Base-by-base conservation (phyloP, 2,329 filamentous ascomycete genomes). In the Ophiostoma fasciatum region DNA sequence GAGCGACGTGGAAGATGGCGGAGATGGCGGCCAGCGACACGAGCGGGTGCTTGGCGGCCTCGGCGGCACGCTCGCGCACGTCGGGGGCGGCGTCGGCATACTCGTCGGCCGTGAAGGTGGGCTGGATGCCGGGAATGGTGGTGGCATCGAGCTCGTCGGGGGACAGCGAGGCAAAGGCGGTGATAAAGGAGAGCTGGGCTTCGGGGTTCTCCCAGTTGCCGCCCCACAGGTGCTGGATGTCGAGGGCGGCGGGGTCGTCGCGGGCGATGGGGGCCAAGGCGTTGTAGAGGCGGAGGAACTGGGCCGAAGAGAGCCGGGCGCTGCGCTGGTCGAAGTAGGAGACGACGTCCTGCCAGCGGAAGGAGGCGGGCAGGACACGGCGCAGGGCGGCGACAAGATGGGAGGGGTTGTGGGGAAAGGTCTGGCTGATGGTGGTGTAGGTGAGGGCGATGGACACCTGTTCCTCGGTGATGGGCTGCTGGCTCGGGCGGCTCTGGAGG, bases 121-220 rank as follows among this genome's bases (percentile, higher is more conserved):
- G 70, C 38, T 82, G 73, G 25, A 96, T 68, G 23, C 79, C 74
- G 1, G 85, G 88, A 40, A 96, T 90, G 25, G 80, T 81, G 11
- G 77, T 80, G 4, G 83, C 80, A 53, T 96, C 85, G 19, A 94
- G 67, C 48, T 87, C 73, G 20, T 82, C 72, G 0, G 78, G 69
- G 11, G 71, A 72, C 38, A 87, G 69, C 4, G 81, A 82, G 17
- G 88, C 68, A 53, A 88, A 94, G 14, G 85, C 85, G 44, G 80
- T 79, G 36, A 96, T 73, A 53, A 96, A 94, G n/a, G 87, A 92
- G 25, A 98, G 63, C 45, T 96, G 88, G 0, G 90, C 83, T 43
- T 93, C 77, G 12, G 80, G 72, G 46, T 92, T 74, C 43, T 78
- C 74, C 88, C 92, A 98, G 42, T 73, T 64, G 49, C 87, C 87